These are phyloP conservation scores for Epichloe amarillans DNA, from an alignment of 2,329 filamentous ascomycete species.

Conservation along the genomic window DNA sequence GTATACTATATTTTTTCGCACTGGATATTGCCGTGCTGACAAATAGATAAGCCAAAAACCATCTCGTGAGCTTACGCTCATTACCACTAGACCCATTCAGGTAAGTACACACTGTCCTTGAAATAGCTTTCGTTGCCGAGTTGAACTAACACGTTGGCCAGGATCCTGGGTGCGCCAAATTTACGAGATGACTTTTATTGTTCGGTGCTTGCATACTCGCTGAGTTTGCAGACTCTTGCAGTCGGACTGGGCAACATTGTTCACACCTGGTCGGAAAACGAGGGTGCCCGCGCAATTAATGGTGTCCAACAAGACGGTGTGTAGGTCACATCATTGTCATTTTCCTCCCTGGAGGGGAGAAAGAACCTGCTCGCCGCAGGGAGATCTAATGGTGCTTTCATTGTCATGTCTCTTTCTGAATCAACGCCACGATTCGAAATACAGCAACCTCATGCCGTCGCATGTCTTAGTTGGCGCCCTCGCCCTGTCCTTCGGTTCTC, in stretches of 20 bases:
- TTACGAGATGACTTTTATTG: constrained; percentile 96
- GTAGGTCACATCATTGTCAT: constrained; percentile 77
- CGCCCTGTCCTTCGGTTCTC: constrained; percentile 39
- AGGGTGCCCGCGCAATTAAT: constrained; percentile 43
- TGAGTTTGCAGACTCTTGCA: constrained; percentile 60
- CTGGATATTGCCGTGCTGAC: neutral
- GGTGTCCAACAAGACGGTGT: constrained; percentile 12
- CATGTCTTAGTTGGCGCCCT: constrained; percentile 73
- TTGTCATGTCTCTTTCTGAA: constrained; percentile 66
- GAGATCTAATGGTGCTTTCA: constrained; percentile 61
- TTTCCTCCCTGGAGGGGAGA: constrained; percentile 65
- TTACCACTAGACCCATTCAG: constrained; percentile 68
- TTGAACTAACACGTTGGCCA: constrained; percentile 15
- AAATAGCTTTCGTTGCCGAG: neutral
- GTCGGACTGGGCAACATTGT: constrained; percentile 69
- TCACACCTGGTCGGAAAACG: constrained; percentile 77
- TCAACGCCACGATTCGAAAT: constrained; percentile 59
- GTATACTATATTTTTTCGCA: neutral
- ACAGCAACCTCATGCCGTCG: constrained; percentile 56
- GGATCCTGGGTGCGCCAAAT: constrained; percentile 75
- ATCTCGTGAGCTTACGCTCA: constrained; percentile 18
- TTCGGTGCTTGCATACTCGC: constrained; percentile 75
- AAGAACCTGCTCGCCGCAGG: constrained; percentile 78
- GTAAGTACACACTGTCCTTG: constrained; percentile 28
- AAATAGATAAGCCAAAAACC: neutral